Conservation (phyloP, 495 filamentous ascomycete genomes). For the Lasiosphaeriaceae sp. region DNA sequence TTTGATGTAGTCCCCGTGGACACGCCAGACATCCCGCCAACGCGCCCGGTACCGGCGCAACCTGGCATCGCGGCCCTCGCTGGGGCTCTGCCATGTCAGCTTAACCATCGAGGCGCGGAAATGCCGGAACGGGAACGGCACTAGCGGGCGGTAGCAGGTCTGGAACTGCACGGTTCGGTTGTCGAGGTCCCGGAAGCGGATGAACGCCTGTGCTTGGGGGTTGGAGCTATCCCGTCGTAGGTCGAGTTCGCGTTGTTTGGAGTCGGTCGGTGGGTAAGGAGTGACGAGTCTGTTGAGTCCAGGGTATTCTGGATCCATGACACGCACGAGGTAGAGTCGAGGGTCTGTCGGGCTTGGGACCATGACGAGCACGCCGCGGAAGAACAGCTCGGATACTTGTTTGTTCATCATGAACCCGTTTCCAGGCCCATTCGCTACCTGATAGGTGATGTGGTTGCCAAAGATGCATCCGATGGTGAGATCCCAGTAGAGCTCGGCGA, state of each 20-base stretch:
- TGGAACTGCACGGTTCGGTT: neutral
- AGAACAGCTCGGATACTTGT: neutral
- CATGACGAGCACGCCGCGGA: neutral
- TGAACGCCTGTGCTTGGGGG: too few relatives aligned
- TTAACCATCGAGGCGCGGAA: conserved; percentile 3
- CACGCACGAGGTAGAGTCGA: neutral
- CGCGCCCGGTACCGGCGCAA: neutral
- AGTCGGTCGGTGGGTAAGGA: too few relatives aligned
- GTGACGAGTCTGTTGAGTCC: neutral
- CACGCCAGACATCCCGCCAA: too few relatives aligned
- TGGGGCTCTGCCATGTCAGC: neutral
- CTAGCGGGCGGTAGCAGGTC: neutral
- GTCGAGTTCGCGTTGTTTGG: too few relatives aligned
- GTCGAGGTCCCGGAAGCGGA: conserved; percentile 1
- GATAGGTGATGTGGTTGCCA: neutral
- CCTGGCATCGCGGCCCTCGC: neutral
- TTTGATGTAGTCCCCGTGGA: too few relatives aligned
- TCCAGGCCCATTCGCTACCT: neutral
- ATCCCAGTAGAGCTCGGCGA: neutral
- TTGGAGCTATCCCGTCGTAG: too few relatives aligned
- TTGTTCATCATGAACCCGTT: neutral
- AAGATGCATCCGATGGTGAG: neutral
- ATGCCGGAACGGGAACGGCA: too few relatives aligned
- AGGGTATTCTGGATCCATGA: conserved; percentile 4
- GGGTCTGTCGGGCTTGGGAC: neutral